Evolutionary conservation across 2,329 filamentous ascomycete genomes (phyloP).

Genomic region (Sporothrix mexicana): DNA sequence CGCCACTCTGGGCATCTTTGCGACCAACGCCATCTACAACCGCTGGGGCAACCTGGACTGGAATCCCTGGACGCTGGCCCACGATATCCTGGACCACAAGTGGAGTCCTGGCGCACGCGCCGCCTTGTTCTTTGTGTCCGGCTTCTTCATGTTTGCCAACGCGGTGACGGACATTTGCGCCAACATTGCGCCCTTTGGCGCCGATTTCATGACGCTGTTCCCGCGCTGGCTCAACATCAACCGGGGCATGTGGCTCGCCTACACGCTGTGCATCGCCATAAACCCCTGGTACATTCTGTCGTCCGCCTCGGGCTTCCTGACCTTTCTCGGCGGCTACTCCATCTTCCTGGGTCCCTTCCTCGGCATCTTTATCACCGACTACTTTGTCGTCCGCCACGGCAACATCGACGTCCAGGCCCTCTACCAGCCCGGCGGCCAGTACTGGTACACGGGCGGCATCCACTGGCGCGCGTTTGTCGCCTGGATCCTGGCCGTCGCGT

Average conservation of each 20-base stretch:
- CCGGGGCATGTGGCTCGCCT: conserved; percentile 59
- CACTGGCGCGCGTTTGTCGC: conserved; percentile 35
- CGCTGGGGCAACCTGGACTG: conserved; percentile 45
- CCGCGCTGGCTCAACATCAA: conserved; percentile 48
- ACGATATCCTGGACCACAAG: conserved; percentile 39
- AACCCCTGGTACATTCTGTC: conserved; percentile 41
- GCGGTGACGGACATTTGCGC: conserved; percentile 41
- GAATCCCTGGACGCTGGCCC: conserved; percentile 40
- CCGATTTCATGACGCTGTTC: conserved; percentile 46
- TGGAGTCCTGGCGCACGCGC: conserved; percentile 32
- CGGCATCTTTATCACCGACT: conserved; percentile 36
- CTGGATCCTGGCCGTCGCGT: conserved; percentile 24
- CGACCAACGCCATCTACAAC: conserved; percentile 52
- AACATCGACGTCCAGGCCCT: conserved; percentile 34
- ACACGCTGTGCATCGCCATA: conserved; percentile 52
- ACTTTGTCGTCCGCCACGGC: conserved; percentile 34
- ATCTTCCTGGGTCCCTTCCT: conserved; percentile 37
- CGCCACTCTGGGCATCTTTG: conserved; percentile 52
- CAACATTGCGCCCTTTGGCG: conserved; percentile 49
- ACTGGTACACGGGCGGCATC: conserved; percentile 35
- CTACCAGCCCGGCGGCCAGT: conserved; percentile 31
- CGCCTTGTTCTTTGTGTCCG: conserved; percentile 38
- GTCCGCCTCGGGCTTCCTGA: conserved; percentile 38
- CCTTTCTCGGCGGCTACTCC: conserved; percentile 35
- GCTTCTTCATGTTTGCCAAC: conserved; percentile 38